These are phyloP conservation scores for Pythium folliculosum DNA, from an alignment of 352 stramenopile species.

Conservation along the genomic window DNA sequence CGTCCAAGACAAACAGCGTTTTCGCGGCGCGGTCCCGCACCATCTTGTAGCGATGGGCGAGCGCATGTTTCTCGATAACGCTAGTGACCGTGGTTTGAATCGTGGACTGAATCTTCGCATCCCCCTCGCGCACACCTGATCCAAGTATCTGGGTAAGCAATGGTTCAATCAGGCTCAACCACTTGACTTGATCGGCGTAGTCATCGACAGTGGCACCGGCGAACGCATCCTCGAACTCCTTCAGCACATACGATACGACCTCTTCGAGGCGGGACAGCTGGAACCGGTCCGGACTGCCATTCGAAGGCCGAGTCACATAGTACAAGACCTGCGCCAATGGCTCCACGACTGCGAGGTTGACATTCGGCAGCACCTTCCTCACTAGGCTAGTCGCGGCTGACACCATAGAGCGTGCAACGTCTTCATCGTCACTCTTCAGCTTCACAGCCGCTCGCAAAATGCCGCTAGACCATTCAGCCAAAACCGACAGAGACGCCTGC, in stretches of 20 bases:
- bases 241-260: slow-evolving; percentile 39
- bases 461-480: slow-evolving; percentile 55
- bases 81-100: slow-evolving; percentile 28
- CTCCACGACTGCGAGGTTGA: slow-evolving; percentile 59
- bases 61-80: slow-evolving; percentile 48
- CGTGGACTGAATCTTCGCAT: background rate
- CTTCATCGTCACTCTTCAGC: slow-evolving; percentile 22
- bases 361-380: slow-evolving; percentile 45
- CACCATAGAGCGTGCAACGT: slow-evolving; percentile 18
- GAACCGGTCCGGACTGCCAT: slow-evolving; percentile 15
- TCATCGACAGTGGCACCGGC: slow-evolving; percentile 55
- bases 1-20: slow-evolving; percentile 59
- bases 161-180: slow-evolving; percentile 59
- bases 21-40: slow-evolving; percentile 65
- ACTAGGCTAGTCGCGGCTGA: slow-evolving; percentile 36
- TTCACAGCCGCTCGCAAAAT: slow-evolving; percentile 48
- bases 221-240: slow-evolving; percentile 63
- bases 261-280: slow-evolving; percentile 28
- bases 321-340: slow-evolving; percentile 67
- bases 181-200: slow-evolving; percentile 77
- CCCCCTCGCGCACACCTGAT: background rate
- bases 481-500: slow-evolving; percentile 52
- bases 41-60: slow-evolving; percentile 81
- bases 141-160: slow-evolving; percentile 47
- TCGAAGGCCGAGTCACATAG: slow-evolving; percentile 41